A percentile compares a stretch with the other conserved stretches of the same genome.
phyloP scores from a whole-genome alignment of 2,329 filamentous ascomycete species.

The Pseudomassariella vexata region DNA sequence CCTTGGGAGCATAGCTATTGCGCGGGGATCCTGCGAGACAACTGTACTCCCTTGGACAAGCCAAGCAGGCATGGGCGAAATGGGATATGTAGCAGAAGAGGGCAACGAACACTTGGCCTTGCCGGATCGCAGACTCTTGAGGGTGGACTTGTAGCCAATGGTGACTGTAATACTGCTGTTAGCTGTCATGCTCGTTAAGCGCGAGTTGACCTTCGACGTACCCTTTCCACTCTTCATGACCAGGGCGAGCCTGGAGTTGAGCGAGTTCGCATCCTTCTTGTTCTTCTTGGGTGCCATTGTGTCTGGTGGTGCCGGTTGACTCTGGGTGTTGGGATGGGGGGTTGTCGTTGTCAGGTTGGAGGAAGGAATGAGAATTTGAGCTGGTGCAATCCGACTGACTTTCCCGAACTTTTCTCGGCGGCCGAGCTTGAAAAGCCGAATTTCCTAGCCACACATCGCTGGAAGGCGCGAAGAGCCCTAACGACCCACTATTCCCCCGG shows the following conservation, averaged over 20 bases:
- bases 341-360: too few species aligned
- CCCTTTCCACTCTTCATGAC: conserved; percentile 50
- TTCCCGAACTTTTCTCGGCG: too few species aligned
- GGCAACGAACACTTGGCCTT: conserved; percentile 99
- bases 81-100: conserved; percentile 69
- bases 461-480: too few species aligned
- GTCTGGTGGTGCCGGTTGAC: conserved; percentile 34
- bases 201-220: too few species aligned
- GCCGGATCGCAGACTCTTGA: conserved; percentile 87
- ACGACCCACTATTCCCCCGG: conserved; percentile 2
- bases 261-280: conserved; percentile 83
- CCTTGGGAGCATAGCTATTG: too few species aligned
- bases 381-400: too few species aligned
- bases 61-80: too few species aligned
- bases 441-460: too few species aligned
- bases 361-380: too few species aligned
- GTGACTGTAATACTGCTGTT: conserved; percentile 54
- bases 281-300: conserved; percentile 69
- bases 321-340: conserved; percentile 3
- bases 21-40: too few species aligned
- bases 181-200: conserved; percentile 52
- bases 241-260: conserved; percentile 38
- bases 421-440: too few species aligned
- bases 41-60: too few species aligned
- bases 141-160: conserved; percentile 81